These are phyloP conservation scores for Rhytidhysteron rufulum DNA, from an alignment of 2,329 filamentous ascomycete genomes.

Conservation along the genomic window DNA sequence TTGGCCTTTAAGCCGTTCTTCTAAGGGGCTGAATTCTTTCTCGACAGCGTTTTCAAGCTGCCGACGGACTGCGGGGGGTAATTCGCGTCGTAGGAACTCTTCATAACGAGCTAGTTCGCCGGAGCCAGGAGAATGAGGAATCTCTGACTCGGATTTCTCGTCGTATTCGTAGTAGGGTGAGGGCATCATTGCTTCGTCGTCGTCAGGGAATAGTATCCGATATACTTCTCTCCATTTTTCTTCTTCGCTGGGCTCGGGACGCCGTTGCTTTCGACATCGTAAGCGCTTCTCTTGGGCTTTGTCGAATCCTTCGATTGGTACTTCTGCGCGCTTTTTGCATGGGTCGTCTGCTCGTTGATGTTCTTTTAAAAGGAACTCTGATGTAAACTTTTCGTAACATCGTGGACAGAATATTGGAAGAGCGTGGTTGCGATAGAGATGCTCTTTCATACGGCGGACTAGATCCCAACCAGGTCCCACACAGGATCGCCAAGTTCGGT, in stretches of 20 bases:
- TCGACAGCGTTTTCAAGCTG: conserved; percentile 21
- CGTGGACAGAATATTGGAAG: conserved; percentile 3
- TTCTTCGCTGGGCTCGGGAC: neutral
- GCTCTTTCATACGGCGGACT: conserved; percentile 5
- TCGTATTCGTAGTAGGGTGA: no score
- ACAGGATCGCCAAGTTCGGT: conserved; percentile 1
- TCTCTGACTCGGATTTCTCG: no score
- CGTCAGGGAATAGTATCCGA: conserved; percentile 8
- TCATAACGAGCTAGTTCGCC: conserved; percentile 11
- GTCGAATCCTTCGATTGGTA: conserved; percentile 1
- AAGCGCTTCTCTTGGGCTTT: conserved; percentile 3
- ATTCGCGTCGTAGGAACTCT: conserved; percentile 20
- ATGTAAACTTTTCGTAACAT: conserved; percentile 2
- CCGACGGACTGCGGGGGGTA: conserved; percentile 21
- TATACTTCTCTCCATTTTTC: conserved; percentile 7
- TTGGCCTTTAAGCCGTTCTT: conserved; percentile 21
- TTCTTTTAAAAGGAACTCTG: neutral
- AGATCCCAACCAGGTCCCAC: conserved; percentile 2
- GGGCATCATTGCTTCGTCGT: neutral
- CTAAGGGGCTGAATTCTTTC: conserved; percentile 21
- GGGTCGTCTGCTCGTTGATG: conserved; percentile 1
- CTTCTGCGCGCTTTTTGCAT: neutral
- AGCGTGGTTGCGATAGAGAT: conserved; percentile 5
- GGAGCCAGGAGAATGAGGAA: no score
- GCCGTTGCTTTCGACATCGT: conserved; percentile 1